Evolutionary conservation across 2,329 filamentous ascomycete genomes (phyloP), one percentile per base, ranked within the genome.

Genomic region (Zasmidium angulare): DNA sequence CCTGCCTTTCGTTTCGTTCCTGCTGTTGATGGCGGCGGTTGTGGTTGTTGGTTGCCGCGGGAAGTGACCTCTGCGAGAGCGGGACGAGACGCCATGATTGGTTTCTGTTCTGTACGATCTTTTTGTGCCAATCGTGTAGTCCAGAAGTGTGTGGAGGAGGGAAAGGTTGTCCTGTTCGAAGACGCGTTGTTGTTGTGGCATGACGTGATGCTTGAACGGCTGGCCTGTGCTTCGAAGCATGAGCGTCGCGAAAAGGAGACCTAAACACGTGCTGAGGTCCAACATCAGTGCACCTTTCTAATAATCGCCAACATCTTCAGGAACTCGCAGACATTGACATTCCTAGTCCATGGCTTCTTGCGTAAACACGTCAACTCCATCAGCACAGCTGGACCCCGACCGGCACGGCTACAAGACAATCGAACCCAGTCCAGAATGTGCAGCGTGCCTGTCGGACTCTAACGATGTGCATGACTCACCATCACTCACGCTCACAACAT

Each of bases 1-100:
- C 19, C 29, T 10, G 55, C 55, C 24, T 61, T 64, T 2, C 60
- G 52, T 46, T 64, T 64, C 10, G 50, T 57, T 7, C 62, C 60
- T 3, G 53, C 48, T 23, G 29, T 4, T 22, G 46, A 10, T 49
- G 46, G 46, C 19, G 7, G 9, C 46, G 46, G 46, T 17, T 17
- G 6, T 43, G 6, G 36, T 19, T 43, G 36, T 19, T 43, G 7
- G n/a, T 43, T 43, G 9, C 6, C 36, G 9, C 36, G 36, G 6
- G 36, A 43, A 10, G 6, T 43, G 36, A 43, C 6, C n/a, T 43
- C 36, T 14, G 36, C 11, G n/a, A 43, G 36, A 4, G 14, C 12
- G 3, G 7, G 11, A 17, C 36, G 36, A 17, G 9, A 10, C 11
- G 36, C 3, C 36, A 43, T 43, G 36, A 17, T 43, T 43, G 7